Evolutionary conservation across 1,284 basidiomycete genomes (phyloP).

Genomic region (Malassezia globosa): DNA sequence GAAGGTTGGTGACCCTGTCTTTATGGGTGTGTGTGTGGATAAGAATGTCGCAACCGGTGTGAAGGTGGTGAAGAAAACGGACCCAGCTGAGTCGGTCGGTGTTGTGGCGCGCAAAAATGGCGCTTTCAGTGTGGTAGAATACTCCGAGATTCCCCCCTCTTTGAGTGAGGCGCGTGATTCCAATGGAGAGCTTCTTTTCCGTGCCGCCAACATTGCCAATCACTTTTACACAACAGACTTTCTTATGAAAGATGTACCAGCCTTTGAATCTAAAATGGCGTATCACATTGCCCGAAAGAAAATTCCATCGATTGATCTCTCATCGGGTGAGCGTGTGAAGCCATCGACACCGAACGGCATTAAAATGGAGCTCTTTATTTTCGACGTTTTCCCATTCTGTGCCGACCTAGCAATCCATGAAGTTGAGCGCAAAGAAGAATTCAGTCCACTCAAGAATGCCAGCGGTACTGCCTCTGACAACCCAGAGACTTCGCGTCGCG

Average conservation of each 20-base stretch:
- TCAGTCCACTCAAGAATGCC: conserved; percentile 94
- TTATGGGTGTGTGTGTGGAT: conserved; percentile 81
- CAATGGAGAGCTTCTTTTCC: conserved; percentile 62
- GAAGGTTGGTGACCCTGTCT: conserved; percentile 88
- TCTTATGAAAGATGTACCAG: conserved; percentile 62
- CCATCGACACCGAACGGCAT: conserved; percentile 89
- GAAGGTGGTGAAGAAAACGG: conserved; percentile 85
- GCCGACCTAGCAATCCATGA: conserved; percentile 69
- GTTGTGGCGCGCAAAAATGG: conserved; percentile 74
- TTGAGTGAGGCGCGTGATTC: conserved; percentile 67
- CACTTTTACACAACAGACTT: conserved; percentile 92
- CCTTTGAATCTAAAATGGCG: conserved; percentile 75
- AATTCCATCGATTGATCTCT: conserved; percentile 61
- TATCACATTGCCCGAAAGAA: conserved; percentile 98
- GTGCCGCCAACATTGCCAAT: conserved; percentile 94
- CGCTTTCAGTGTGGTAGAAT: conserved; percentile 87
- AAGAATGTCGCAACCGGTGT: conserved; percentile 79
- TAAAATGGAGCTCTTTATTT: conserved; percentile 98
- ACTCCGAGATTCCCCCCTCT: conserved; percentile 82
- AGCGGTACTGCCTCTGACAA: conserved; percentile 87
- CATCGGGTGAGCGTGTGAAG: conserved; percentile 56
- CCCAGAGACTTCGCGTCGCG: conserved; percentile 75
- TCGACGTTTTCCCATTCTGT: conserved; percentile 95
- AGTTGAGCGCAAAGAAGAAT: conserved; percentile 77
- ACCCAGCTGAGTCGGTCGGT: conserved; percentile 81